Conservation (phyloP, 83 land plant species). For the Isoetes engelmannii region DNA sequence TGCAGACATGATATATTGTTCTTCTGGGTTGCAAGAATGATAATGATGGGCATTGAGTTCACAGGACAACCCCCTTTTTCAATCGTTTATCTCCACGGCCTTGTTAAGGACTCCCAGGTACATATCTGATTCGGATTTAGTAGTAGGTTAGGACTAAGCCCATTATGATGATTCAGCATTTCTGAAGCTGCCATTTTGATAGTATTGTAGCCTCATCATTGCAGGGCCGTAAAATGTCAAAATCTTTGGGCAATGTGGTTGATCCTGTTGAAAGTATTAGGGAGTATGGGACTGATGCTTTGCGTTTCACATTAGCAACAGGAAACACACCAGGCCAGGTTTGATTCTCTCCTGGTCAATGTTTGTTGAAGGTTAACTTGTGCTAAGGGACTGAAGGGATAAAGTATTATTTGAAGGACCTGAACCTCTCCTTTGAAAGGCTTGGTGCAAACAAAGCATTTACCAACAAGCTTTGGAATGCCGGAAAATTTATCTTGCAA, state of each 20-base stretch:
- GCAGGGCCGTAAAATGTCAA: constrained; percentile 97
- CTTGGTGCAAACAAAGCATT: constrained; percentile 85
- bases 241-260: constrained; percentile 86
- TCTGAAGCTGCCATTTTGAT: neutral
- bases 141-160: neutral
- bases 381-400: no score
- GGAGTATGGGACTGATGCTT: constrained; percentile 93
- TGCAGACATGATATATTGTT: constrained; percentile 94
- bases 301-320: constrained; percentile 77
- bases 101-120: constrained; percentile 89
- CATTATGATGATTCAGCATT: neutral
- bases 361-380: no score
- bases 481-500: constrained; percentile 85
- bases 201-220: neutral
- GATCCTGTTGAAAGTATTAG: constrained; percentile 77
- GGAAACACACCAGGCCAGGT: constrained; percentile 96
- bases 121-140: constrained; percentile 2
- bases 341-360: neutral
- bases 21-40: constrained; percentile 99
- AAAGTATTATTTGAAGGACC: constrained; percentile 45
- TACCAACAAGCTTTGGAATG: constrained; percentile 97
- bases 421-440: constrained; percentile 80
- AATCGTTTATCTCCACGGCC: constrained; percentile 86
- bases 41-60: constrained; percentile 99
- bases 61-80: constrained; percentile 89